Conservation (phyloP, 129 eudicot species). For the Flaveria sonorensis region DNA sequence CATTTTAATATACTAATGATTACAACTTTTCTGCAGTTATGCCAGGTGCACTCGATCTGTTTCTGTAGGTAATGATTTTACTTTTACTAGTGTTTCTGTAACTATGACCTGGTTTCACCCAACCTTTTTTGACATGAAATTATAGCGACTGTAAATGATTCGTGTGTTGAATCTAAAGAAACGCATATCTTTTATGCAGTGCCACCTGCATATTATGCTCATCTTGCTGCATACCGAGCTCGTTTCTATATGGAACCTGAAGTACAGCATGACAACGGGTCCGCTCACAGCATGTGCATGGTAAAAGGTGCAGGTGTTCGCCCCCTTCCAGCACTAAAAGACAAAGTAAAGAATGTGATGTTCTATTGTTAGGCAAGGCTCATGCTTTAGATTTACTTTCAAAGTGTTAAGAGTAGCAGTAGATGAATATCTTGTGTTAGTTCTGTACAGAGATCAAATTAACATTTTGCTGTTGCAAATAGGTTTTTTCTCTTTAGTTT, state of each 20-base stretch:
- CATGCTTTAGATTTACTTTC: slow-evolving; percentile 12
- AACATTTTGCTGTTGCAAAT: slow-evolving; percentile 29
- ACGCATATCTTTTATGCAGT: slow-evolving; percentile 41
- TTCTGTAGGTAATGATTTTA: slow-evolving; percentile 63
- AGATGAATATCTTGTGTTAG: slow-evolving; percentile 37
- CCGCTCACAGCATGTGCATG: slow-evolving; percentile 38
- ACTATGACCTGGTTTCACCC: too few species aligned
- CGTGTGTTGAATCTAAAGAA: background rate
- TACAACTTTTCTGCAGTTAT: slow-evolving; percentile 48
- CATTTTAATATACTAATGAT: slow-evolving; percentile 10
- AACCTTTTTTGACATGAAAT: too few species aligned
- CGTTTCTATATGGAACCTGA: slow-evolving; percentile 90
- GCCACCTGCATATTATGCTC: slow-evolving; percentile 98
- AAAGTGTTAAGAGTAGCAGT: slow-evolving; percentile 25
- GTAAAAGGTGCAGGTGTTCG: slow-evolving; percentile 49
- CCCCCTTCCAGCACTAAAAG: slow-evolving; percentile 71
- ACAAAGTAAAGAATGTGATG: slow-evolving; percentile 81
- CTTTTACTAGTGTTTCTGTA: background rate
- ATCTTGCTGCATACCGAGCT: slow-evolving; percentile 93
- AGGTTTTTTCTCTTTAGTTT: slow-evolving; percentile 23
- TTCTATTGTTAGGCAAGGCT: slow-evolving; percentile 58
- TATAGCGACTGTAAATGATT: background rate
- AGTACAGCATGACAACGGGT: slow-evolving; percentile 44
- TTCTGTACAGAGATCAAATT: slow-evolving; percentile 32
- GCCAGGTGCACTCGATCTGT: slow-evolving; percentile 98